These are phyloP conservation scores for Cyclospora cayetanensis DNA, from an alignment of 169 alveolate species.

Conservation along the genomic window DNA sequence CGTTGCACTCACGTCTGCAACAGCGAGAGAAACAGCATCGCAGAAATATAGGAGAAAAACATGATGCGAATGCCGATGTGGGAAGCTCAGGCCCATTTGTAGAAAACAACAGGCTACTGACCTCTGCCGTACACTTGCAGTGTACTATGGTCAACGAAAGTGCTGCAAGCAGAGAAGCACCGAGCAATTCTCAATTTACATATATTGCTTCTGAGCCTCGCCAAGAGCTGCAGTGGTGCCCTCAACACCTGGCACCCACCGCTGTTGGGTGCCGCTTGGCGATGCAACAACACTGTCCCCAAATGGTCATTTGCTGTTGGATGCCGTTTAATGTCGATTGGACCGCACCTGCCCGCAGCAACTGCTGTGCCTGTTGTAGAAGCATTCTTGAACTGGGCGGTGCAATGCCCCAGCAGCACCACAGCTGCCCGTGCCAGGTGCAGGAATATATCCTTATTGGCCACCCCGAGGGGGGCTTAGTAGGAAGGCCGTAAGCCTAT, in stretches of 20 bases:
- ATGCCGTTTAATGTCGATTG: slow-evolving; percentile 71
- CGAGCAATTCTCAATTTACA: not conserved
- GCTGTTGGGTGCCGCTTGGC: slow-evolving; percentile 36
- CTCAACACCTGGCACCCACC: not conserved
- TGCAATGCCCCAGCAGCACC: not conserved
- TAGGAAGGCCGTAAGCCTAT: slow-evolving; percentile 71
- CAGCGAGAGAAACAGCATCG: not conserved
- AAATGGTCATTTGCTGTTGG: slow-evolving; percentile 70
- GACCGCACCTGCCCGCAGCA: slow-evolving; percentile 55
- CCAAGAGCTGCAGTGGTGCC: slow-evolving; percentile 20
- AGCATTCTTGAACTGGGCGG: not conserved
- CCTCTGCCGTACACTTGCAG: not conserved
- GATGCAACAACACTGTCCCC: slow-evolving; percentile 59
- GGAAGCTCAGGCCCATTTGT: not conserved
- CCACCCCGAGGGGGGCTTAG: slow-evolving; percentile 68
- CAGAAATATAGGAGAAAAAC: not conserved
- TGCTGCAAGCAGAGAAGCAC: not conserved
- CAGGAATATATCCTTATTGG: slow-evolving; percentile 66
- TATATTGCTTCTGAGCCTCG: slow-evolving; percentile 59
- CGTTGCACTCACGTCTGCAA: not conserved
- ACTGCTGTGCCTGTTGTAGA: slow-evolving; percentile 55
- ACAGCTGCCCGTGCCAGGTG: slow-evolving; percentile 7
- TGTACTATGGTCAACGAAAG: not conserved
- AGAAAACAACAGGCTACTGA: not conserved
- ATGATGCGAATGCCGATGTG: not conserved